Evolutionary conservation across 1,284 basidiomycete genomes (phyloP).

Genomic region (Pascua sp.): DNA sequence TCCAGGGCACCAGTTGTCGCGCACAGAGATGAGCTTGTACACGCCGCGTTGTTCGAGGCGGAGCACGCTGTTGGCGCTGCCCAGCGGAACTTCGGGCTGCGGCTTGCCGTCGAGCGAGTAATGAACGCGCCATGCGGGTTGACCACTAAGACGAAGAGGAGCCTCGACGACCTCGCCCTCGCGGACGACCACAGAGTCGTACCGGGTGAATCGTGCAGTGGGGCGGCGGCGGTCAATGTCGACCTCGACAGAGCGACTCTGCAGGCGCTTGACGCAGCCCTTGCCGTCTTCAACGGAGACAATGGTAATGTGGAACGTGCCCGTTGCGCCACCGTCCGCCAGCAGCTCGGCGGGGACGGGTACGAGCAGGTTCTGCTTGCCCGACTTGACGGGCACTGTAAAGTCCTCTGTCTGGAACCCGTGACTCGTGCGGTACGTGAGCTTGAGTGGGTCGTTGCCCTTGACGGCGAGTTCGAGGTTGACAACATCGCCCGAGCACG

Average conservation of each 20-base stretch:
- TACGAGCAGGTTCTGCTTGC: slow-evolving; percentile 35
- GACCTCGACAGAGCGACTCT: slow-evolving; percentile 74
- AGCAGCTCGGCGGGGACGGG: slow-evolving; percentile 33
- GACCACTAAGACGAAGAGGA: slow-evolving; percentile 78
- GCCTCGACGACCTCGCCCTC: slow-evolving; percentile 70
- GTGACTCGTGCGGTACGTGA: slow-evolving; percentile 71
- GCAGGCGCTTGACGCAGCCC: slow-evolving; percentile 75
- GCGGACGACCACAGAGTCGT: slow-evolving; percentile 64
- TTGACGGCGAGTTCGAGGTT: slow-evolving; percentile 72
- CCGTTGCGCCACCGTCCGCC: slow-evolving; percentile 28
- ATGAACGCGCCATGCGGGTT: slow-evolving; percentile 81
- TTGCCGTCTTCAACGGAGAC: slow-evolving; percentile 82
- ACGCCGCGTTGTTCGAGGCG: slow-evolving; percentile 65
- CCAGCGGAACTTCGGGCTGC: slow-evolving; percentile 54
- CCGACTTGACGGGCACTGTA: slow-evolving; percentile 64
- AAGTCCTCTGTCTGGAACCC: slow-evolving; percentile 52
- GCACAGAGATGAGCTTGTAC: slow-evolving; percentile 62
- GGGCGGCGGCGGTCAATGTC: slow-evolving; percentile 87
- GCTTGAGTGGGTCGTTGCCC: slow-evolving; percentile 84
- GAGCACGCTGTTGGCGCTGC: slow-evolving; percentile 67
- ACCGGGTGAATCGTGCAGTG: slow-evolving; percentile 68
- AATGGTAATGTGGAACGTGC: slow-evolving; percentile 35
- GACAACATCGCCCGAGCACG: slow-evolving; percentile 68
- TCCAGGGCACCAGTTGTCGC: slow-evolving; percentile 81
- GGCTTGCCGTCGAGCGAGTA: slow-evolving; percentile 63